Evolutionary conservation across 176 grass and related monocot species (phyloP).

Genomic region (Carex pumila): DNA sequence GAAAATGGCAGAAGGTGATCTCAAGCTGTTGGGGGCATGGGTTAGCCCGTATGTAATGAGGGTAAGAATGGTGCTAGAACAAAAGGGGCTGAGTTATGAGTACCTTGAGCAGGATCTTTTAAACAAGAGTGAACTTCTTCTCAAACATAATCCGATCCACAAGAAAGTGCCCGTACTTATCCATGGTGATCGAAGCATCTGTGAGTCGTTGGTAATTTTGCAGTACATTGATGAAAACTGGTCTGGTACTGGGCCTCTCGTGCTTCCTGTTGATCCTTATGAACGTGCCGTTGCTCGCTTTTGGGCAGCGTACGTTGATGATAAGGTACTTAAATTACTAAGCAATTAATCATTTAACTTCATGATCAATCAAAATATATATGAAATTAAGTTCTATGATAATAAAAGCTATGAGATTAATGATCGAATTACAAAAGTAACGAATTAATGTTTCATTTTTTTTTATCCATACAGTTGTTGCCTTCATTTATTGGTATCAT

Average conservation of each 20-base stretch:
- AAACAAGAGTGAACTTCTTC: constrained; percentile 21
- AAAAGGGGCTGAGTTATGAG: constrained; percentile 5
- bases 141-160: constrained; percentile 19
- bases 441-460: neutral
- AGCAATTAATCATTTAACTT: neutral
- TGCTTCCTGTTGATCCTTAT: constrained; percentile 18
- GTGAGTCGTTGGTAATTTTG: constrained; percentile 19
- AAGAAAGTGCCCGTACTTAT: constrained; percentile 22
- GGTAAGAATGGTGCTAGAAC: constrained; percentile 1
- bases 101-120: constrained; percentile 7
- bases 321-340: constrained; percentile 28
- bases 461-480: neutral
- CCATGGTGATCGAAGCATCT: neutral
- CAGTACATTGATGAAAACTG: constrained; percentile 26
- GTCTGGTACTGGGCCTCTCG: neutral
- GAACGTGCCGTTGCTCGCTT: constrained; percentile 19
- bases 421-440: neutral
- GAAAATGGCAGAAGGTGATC: constrained; percentile 19
- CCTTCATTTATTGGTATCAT: neutral
- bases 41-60: constrained; percentile 1
- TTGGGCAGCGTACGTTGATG: constrained; percentile 31
- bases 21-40: constrained; percentile 14
- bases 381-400: neutral
- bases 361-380: neutral
- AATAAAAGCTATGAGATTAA: neutral